Base-by-base conservation (phyloP, 768 basidiomycete genomes). In the Termitomyces eurrhizus region DNA sequence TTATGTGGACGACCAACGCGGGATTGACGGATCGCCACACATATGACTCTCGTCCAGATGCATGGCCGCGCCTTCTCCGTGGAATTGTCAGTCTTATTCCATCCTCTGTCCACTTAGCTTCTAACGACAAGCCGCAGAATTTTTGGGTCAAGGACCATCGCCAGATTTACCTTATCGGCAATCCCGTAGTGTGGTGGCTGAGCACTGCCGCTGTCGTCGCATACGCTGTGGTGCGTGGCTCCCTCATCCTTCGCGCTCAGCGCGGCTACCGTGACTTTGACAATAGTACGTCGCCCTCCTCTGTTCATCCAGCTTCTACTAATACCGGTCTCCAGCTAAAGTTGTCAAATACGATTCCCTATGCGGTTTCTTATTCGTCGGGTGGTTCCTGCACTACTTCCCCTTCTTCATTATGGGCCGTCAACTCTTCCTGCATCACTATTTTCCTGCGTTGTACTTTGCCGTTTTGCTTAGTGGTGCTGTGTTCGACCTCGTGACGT, bases 71-170 rank as follows among this genome's bases (percentile, higher is more conserved):
- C 52, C 83, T 98, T 36, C 83, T 82, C 50, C 88, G 96, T 60
- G 97, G 97, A 39, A 98, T 98, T 68, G 94, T 98, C 67, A 79
- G 93, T 81, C 16, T 45, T 52, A 59, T 52, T 32, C 0, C 12
- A 35, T 52, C 18, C 21, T 32, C 0, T 56, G 21, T 14, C 14
- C 14, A 5, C 51, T 42, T n/a, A 16, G 61, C 64, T 24, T 62
- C 66, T 32, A 37, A 33, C 41, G 35, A 21, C 16, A 39, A 37
- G 33, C 49, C 56, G 42, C 64, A 95, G 94, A 97, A 95, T 75
- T 98, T 98, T 76, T 98, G 97, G 97, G 93, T 97, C 48, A 95
- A 95, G 74, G 93, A 98, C 62, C 90, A 98, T 70, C 84, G 84
- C 48, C 97, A 99, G 68, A 90, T 99, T 62, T 99, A 99, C 72